Base-by-base conservation (phyloP, 176 grass and related monocot genomes). In the Canna indica region DNA sequence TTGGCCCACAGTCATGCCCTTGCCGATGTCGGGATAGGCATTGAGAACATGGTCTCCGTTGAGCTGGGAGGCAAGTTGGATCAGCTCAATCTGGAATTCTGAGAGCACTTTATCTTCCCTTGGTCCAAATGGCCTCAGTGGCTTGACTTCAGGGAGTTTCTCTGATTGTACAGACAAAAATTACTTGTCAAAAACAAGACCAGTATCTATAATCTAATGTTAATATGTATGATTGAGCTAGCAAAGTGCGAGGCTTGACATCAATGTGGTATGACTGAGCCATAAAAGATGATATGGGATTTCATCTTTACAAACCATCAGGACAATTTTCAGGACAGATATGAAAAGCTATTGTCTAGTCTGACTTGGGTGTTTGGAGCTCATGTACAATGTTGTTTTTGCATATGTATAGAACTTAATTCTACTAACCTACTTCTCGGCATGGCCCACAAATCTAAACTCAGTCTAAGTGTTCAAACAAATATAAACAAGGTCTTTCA, bases 31-130 rank as follows among this genome's bases (percentile, higher is more conserved):
- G 34, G 94, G 94, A 71, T 99, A 99, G 15, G 89, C 84, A 80
- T 99, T 99, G 36, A 99, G 82, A 25, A 99, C 89, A 71, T 99
- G 89, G 38, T 99, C 94, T 71, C 94, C 94, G 20, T 82, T 88
- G 24, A 99, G 86, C 75, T 99, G 94, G 28, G 94, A 93, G 10
- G 94, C 94, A 41, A 99, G 94, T 68, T 99, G 94, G 54, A 99
- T 99, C 86, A 99, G 68, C 78, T 99, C 94, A 64, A 99, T 78
- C 81, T 99, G 94, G 81, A 99, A 99, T 60, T 99, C 94, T 0
- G 94, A 93, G 3, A 99, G 84, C 30, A 78, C 59, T 63, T 80
- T 75, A 68, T 93, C 94, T 75, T 93, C 94, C 76, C 83, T 93
- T 0, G 94, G 86, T 59, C 94, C 89, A 45, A 87, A 91, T 33